Conservation (phyloP, 306 rosid genomes). For the Alnus rubra region DNA sequence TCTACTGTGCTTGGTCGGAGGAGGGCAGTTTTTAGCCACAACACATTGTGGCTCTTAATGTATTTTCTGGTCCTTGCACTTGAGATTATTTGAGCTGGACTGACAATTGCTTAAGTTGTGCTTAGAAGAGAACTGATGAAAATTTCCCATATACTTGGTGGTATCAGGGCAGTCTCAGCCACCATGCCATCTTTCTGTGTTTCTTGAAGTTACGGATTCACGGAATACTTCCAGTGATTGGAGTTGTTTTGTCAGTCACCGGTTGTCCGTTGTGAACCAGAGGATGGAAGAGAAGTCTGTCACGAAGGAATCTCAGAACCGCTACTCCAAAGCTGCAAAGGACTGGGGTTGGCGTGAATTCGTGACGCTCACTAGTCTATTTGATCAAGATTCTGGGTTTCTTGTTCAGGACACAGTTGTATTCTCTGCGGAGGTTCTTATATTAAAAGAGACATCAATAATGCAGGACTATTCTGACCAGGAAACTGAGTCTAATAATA, state of each 20-base stretch:
- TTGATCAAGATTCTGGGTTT: slow-evolving; percentile 99
- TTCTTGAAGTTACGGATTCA: slow-evolving; percentile 99
- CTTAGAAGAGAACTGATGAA: slow-evolving; percentile 43
- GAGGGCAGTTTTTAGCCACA: slow-evolving; percentile 24
- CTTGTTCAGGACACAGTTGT: slow-evolving; percentile 93
- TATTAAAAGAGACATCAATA: slow-evolving; percentile 88
- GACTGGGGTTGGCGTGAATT: slow-evolving; percentile 99
- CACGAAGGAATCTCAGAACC: slow-evolving; percentile 97
- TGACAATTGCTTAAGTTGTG: slow-evolving; percentile 21
- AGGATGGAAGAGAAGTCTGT: slow-evolving; percentile 92
- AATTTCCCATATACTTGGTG: slow-evolving; percentile 42
- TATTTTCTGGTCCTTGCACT: slow-evolving; percentile 28
- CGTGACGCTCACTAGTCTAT: slow-evolving; percentile 97
- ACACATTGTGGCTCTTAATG: slow-evolving; percentile 27
- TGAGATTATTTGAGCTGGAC: slow-evolving; percentile 22
- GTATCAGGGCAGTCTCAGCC: slow-evolving; percentile 99
- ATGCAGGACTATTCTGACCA: slow-evolving; percentile 81
- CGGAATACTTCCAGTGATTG: slow-evolving; percentile 93
- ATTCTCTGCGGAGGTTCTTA: slow-evolving; percentile 97
- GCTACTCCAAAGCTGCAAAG: slow-evolving; percentile 99
- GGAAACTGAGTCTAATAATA: slow-evolving; percentile 51
- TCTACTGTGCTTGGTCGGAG: neutral
- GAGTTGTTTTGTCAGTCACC: slow-evolving; percentile 99
- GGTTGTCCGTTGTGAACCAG: slow-evolving; percentile 94
- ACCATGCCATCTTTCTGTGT: slow-evolving; percentile 98